phyloP scores from a whole-genome alignment of 1,139 yeast genomes.

The Candida anutae region DNA sequence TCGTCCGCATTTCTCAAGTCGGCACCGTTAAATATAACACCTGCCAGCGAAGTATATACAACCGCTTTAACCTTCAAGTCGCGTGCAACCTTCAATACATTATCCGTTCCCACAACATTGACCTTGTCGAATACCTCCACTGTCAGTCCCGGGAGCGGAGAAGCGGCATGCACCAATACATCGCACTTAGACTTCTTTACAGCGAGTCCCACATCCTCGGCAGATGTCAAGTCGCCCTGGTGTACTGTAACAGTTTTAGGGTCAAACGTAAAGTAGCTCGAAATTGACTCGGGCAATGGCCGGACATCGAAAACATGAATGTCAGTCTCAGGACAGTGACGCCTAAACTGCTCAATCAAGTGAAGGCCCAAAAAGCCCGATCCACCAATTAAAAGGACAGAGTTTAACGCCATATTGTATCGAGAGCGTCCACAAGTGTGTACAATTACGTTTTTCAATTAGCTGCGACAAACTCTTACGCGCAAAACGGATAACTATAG shows the following conservation, averaged over 20 bases:
- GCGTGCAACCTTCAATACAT: conserved; percentile 61
- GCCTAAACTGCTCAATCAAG: conserved; percentile 75
- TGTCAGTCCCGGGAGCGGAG: conserved; percentile 53
- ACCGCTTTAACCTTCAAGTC: conserved; percentile 51
- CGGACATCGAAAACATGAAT: conserved; percentile 89
- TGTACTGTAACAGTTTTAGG: conserved; percentile 49
- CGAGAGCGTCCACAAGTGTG: neutral
- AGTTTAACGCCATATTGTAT: conserved; percentile 19
- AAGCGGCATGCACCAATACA: conserved; percentile 90
- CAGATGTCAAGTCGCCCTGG: conserved; percentile 79
- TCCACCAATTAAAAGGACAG: conserved; percentile 86
- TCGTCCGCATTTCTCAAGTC: conserved; percentile 91
- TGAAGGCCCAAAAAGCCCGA: conserved; percentile 93
- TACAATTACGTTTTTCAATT: neutral
- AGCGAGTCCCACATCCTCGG: conserved; percentile 59
- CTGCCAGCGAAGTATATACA: conserved; percentile 95
- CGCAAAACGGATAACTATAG: too few relatives aligned
- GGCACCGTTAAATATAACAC: conserved; percentile 91
- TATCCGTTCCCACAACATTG: conserved; percentile 82
- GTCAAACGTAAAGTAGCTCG: conserved; percentile 70
- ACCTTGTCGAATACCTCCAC: conserved; percentile 80
- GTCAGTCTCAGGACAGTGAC: conserved; percentile 56
- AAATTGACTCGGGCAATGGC: conserved; percentile 65
- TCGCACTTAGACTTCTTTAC: conserved; percentile 53
- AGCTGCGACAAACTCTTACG: too few relatives aligned